phyloP scores from a whole-genome alignment of 805 yeast species.

The Candida wancherniae region DNA sequence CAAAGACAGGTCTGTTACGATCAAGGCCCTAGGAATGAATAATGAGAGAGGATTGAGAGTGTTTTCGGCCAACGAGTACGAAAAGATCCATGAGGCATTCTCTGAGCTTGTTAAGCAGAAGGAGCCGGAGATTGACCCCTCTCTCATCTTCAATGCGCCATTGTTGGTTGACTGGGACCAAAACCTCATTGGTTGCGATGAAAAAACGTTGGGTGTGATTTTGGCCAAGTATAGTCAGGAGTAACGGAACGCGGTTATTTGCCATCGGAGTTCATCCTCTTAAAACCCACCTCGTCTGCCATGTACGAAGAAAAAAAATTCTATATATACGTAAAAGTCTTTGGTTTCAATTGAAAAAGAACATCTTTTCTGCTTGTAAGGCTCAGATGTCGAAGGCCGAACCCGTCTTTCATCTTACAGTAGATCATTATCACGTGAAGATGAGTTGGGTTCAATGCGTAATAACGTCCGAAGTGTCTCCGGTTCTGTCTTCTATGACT shows the following conservation, averaged over 20 bases:
- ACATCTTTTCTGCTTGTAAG: no score
- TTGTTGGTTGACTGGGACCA: conserved; percentile 46
- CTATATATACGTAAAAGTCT: no score
- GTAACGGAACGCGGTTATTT: conserved; percentile 2
- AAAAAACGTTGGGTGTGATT: conserved; percentile 24
- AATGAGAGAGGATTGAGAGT: conserved; percentile 24
- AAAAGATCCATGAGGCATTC: conserved; percentile 35
- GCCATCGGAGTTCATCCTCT: no score
- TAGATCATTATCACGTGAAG: no score
- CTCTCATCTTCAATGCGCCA: conserved; percentile 36
- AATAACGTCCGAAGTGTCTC: no score
- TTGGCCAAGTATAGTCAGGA: conserved; percentile 25
- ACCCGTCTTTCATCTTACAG: no score
- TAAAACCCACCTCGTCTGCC: no score
- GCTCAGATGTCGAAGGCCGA: no score
- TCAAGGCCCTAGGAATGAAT: conserved; percentile 18
- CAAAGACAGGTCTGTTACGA: conserved; percentile 19
- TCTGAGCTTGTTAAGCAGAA: conserved; percentile 19
- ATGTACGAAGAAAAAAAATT: no score
- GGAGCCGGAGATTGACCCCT: conserved; percentile 26
- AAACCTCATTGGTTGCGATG: conserved; percentile 36
- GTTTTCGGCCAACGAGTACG: conserved; percentile 36
- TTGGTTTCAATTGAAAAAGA: no score
- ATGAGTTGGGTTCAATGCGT: no score
- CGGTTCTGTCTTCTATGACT: no score